Conservation (phyloP, 2,329 filamentous ascomycete genomes). For the Endoconidiophora polonica region DNA sequence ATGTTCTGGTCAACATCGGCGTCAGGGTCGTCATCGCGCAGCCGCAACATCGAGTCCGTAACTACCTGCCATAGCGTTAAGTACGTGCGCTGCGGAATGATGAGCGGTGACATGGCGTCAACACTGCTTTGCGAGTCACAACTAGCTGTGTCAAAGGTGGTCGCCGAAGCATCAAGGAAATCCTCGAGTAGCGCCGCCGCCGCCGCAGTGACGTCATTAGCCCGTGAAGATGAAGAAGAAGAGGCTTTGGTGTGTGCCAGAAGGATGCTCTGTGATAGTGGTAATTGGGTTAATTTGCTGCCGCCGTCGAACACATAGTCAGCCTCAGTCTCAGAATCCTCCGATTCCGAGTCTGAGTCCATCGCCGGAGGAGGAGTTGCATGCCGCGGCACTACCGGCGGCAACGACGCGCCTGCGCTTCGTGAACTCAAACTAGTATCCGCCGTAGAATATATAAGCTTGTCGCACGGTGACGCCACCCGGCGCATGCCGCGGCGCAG, state of each 20-base stretch:
- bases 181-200: too few species aligned
- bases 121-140: neutral
- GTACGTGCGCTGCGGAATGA: neutral
- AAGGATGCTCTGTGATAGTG: neutral
- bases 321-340: neutral
- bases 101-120: neutral
- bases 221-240: too few species aligned
- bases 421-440: too few species aligned
- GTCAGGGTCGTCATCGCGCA: slow-evolving; percentile 3
- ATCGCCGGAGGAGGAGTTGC: neutral
- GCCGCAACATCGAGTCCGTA: slow-evolving; percentile 4
- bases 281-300: neutral
- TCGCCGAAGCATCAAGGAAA: neutral
- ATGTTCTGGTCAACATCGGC: too few species aligned
- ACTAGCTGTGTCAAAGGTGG: neutral
- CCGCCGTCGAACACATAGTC: neutral
- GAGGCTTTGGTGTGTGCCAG: neutral
- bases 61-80: slow-evolving; percentile 4
- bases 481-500: slow-evolving; percentile 6
- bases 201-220: too few species aligned
- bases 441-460: too few species aligned
- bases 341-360: neutral
- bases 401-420: too few species aligned
- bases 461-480: neutral
- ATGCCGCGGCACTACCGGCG: too few species aligned